Base-by-base conservation (phyloP, 441 rosid species). In the Aquilaria agallochum region DNA sequence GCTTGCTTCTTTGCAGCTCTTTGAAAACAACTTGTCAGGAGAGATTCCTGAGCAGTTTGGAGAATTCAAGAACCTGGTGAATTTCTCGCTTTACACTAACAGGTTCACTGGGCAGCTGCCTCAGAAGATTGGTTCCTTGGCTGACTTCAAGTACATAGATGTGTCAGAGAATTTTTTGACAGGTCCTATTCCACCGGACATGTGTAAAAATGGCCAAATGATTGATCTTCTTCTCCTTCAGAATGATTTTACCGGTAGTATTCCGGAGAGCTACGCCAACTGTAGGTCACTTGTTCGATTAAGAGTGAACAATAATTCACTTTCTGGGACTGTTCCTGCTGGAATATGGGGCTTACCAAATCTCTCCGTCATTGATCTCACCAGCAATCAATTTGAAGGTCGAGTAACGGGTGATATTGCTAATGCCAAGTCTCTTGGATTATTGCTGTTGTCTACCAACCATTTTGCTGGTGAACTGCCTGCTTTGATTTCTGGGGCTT, bases 261-360 rank as follows among this genome's bases (percentile, higher is more conserved):
- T 87, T 30, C 93, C 93, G 0, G 72, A 62, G 46, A 77, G 67
- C 27, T 82, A 80, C 3, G 70, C 67, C 3, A 65, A 68, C 56
- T 87, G 93, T 42, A 68, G 67, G 70, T 70, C 75, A 59, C 34
- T 87, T 61, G 32, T 11, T 59, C 86, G 93, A 52, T 20, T 84
- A 40, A 78, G 88, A 34, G 62, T 87, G 60, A 78, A 66, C 68
- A 79, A 77, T 62, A 87, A 87, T 66, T 78, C 66, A 34, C 73
- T 87, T 12, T 80, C 86, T 0, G 85, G 86, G 45, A 33, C 56
- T 11, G 56, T 87, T 55, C 85, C 86, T 50, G 68, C 69, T 27
- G 78, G 82, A 31, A 71, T 87, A 27, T 87, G 90, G 90, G 66
- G 85, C 55, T 78, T 87, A 75, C 85, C 90, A 20, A 78, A 71